Conservation (phyloP, 441 rosid species). For the Erysimum pusillum region DNA sequence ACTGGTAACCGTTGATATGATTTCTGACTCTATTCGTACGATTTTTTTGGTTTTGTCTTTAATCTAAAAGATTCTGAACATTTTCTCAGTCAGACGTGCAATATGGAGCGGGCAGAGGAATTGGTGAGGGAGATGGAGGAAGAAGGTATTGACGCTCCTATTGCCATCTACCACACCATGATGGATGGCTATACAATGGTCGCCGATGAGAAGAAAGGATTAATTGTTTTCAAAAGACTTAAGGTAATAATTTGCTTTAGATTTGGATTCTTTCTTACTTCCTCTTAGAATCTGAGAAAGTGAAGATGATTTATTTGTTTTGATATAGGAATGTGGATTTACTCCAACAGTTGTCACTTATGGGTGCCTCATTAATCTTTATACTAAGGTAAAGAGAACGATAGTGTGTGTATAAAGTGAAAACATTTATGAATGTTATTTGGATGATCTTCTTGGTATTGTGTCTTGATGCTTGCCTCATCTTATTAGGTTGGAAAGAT, state of each 20-base stretch:
- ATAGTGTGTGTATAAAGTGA: slow-evolving; percentile 9
- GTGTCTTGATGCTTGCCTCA: slow-evolving; percentile 31
- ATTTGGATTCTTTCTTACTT: neutral
- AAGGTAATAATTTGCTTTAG: slow-evolving; percentile 61
- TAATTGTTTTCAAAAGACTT: slow-evolving; percentile 85
- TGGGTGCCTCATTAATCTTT: slow-evolving; percentile 92
- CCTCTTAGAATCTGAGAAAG: slow-evolving; percentile 15
- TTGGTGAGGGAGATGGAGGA: slow-evolving; percentile 97
- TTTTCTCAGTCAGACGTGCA: slow-evolving; percentile 70
- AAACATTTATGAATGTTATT: neutral
- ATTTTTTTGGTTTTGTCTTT: slow-evolving; percentile 23
- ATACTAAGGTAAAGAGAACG: slow-evolving; percentile 65
- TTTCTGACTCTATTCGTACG: neutral
- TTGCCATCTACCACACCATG: slow-evolving; percentile 92
- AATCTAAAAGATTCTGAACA: slow-evolving; percentile 19
- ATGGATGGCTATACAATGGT: slow-evolving; percentile 95
- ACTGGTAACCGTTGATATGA: slow-evolving; percentile 64
- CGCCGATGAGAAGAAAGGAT: slow-evolving; percentile 82
- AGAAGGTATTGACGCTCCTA: slow-evolving; percentile 95
- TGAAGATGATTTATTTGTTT: slow-evolving; percentile 28
- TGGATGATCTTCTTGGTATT: slow-evolving; percentile 8
- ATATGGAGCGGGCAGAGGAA: slow-evolving; percentile 87
- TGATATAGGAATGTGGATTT: slow-evolving; percentile 88
- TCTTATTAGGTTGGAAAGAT: slow-evolving; percentile 80
- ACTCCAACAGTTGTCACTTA: slow-evolving; percentile 84